A percentile compares a stretch with the other conserved stretches of the same genome.
Evolutionary conservation across 768 basidiomycete species (phyloP).

Genomic region (Terana coerulea): DNA sequence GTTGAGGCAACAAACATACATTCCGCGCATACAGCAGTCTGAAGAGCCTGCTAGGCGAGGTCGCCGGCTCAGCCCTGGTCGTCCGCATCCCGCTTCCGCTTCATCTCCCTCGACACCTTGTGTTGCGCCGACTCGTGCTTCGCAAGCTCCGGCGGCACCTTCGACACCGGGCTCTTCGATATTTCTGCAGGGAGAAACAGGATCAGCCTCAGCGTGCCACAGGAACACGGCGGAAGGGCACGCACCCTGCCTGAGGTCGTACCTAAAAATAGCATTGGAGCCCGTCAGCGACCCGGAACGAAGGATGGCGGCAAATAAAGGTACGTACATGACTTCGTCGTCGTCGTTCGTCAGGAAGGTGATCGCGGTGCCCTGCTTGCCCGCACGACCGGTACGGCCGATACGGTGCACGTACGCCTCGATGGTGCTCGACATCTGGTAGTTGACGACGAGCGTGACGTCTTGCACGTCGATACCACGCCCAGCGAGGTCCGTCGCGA

Average conservation of each 20-base stretch:
- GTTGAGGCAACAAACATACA: too few species aligned
- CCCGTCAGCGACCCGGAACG: too few species aligned
- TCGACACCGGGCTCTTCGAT: constrained; percentile 89
- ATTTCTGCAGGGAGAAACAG: constrained; percentile 57
- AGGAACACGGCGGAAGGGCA: constrained; percentile 6
- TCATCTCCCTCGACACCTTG: constrained; percentile 91
- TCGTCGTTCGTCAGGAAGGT: constrained; percentile 97
- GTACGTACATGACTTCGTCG: constrained; percentile 88
- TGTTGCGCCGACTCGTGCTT: constrained; percentile 92
- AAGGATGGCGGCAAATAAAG: too few species aligned
- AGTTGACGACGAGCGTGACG: constrained; percentile 94
- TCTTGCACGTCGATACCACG: constrained; percentile 99
- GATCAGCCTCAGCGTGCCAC: background rate
- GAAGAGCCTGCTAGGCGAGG: too few species aligned
- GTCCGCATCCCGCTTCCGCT: constrained; percentile 84
- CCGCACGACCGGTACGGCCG: constrained; percentile 96
- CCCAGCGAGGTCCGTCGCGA: constrained; percentile 96
- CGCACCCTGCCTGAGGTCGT: constrained; percentile 91
- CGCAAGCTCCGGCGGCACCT: constrained; percentile 83
- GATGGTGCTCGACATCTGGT: constrained; percentile 94
- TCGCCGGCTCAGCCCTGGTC: constrained; percentile 40
- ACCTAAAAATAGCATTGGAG: too few species aligned
- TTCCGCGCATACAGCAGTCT: too few species aligned
- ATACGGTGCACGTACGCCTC: constrained; percentile 98
- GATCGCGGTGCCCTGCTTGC: constrained; percentile 89